Conservation (phyloP, 139 green algal species). For the Chlamydomonas sphaeroides region DNA sequence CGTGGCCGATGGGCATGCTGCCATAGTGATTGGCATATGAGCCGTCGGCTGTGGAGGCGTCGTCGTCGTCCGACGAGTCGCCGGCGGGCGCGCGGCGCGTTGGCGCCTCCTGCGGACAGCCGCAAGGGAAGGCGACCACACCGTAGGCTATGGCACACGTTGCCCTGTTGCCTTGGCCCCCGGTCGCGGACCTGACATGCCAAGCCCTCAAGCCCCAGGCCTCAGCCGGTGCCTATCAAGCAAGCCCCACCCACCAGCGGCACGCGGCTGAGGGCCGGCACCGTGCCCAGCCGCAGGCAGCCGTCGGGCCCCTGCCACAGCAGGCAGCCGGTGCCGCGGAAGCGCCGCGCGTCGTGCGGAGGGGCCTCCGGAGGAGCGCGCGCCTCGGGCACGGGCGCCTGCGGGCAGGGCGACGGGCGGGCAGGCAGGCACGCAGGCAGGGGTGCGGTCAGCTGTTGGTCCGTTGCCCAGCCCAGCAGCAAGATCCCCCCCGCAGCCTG, state of each 20-base stretch:
- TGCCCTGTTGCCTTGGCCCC: too few species aligned
- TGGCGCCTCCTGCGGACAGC: too few species aligned
- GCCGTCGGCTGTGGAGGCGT: neutral
- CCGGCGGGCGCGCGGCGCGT: too few species aligned
- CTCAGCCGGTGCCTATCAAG: too few species aligned
- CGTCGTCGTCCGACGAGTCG: neutral
- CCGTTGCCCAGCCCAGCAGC: neutral
- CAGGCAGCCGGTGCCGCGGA: conserved; percentile 21
- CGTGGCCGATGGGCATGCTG: conserved; percentile 20
- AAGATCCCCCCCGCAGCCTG: too few species aligned
- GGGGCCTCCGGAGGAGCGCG: neutral
- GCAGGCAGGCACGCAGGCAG: neutral
- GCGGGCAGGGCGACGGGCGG: neutral
- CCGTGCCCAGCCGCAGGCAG: neutral
- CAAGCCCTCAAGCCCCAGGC: too few species aligned
- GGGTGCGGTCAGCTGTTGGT: neutral
- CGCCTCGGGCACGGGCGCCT: conserved; percentile 29
- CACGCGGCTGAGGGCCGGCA: conserved; percentile 26
- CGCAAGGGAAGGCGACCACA: too few species aligned
- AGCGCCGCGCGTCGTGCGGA: conserved; percentile 23
- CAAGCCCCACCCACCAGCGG: conserved; percentile 7
- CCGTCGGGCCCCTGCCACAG: conserved; percentile 35
- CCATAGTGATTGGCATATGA: neutral
- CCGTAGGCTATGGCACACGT: too few species aligned
- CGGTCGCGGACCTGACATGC: too few species aligned